Conservation (phyloP, 768 basidiomycete species). For the Suillus occidentalis region DNA sequence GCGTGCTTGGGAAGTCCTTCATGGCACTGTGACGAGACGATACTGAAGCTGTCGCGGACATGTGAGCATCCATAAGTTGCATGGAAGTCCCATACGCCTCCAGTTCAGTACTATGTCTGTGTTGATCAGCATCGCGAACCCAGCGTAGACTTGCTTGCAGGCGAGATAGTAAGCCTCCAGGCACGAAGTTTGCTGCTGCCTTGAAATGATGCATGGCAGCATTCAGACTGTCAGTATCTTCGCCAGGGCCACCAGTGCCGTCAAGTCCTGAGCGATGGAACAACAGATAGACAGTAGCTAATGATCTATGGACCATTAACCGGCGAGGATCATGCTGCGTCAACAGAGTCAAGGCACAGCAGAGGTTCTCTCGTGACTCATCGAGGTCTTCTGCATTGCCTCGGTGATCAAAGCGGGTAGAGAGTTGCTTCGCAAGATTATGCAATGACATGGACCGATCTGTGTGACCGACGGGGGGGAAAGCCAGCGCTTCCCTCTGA, state of each 20-base stretch:
- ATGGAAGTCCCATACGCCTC: no score
- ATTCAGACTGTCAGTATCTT: not conserved
- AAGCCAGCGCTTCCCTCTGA: slow-evolving; percentile 12
- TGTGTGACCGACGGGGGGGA: slow-evolving; percentile 14
- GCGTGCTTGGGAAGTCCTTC: no score
- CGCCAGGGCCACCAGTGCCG: no score
- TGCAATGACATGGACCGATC: not conserved
- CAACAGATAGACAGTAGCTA: not conserved
- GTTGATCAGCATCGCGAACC: no score
- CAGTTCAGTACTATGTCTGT: no score
- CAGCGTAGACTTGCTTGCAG: no score
- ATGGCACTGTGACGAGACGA: no score
- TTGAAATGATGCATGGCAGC: not conserved
- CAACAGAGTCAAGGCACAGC: not conserved
- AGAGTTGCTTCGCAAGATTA: no score
- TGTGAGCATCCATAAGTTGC: no score
- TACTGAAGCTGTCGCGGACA: no score
- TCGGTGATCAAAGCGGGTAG: not conserved
- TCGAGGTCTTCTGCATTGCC: not conserved
- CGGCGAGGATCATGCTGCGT: no score
- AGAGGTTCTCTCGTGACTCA: not conserved
- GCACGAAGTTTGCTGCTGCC: not conserved
- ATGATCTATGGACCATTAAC: fast-evolving
- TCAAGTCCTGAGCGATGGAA: not conserved
- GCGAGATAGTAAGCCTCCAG: not conserved